These are phyloP conservation scores for Gorgonomyces haynaldii DNA, from an alignment of 192 early-diverging fungal genomes.

Conservation along the genomic window DNA sequence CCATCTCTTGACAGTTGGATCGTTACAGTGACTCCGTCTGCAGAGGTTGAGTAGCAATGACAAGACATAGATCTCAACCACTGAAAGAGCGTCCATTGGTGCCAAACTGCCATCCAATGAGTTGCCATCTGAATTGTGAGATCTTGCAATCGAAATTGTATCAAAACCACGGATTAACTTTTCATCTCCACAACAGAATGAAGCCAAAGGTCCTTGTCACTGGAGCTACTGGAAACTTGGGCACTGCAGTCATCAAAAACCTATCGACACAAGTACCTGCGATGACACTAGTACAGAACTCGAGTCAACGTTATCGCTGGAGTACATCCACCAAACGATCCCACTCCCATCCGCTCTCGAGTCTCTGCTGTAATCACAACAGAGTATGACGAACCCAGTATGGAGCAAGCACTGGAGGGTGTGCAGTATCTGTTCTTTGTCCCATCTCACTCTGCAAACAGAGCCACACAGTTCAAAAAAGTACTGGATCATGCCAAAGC, in stretches of 20 bases:
- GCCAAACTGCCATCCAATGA: too few relatives aligned
- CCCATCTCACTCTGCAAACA: constrained; percentile 1
- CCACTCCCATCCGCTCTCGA: neutral
- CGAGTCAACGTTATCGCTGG: constrained; percentile 5
- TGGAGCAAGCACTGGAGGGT: constrained; percentile 1
- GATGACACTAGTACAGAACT: neutral
- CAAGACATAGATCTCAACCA: too few relatives aligned
- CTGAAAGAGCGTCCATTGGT: too few relatives aligned
- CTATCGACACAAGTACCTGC: constrained; percentile 2
- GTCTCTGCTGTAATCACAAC: neutral
- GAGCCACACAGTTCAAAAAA: constrained; percentile 3
- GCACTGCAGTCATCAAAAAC: constrained; percentile 2
- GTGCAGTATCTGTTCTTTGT: constrained; percentile 8
- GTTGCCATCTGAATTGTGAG: neutral
- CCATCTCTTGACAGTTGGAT: too few relatives aligned
- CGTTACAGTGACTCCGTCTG: too few relatives aligned
- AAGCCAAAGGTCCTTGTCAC: constrained; percentile 6
- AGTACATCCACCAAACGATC: neutral
- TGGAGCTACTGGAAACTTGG: constrained; percentile 5
- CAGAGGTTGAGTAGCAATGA: too few relatives aligned
- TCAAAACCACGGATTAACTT: neutral
- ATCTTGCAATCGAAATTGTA: neutral
- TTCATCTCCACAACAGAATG: neutral
- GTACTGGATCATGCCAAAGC: neutral
- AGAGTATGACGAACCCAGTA: constrained; percentile 4